phyloP scores from a whole-genome alignment of 768 basidiomycete genomes.

The Mycena filopes region DNA sequence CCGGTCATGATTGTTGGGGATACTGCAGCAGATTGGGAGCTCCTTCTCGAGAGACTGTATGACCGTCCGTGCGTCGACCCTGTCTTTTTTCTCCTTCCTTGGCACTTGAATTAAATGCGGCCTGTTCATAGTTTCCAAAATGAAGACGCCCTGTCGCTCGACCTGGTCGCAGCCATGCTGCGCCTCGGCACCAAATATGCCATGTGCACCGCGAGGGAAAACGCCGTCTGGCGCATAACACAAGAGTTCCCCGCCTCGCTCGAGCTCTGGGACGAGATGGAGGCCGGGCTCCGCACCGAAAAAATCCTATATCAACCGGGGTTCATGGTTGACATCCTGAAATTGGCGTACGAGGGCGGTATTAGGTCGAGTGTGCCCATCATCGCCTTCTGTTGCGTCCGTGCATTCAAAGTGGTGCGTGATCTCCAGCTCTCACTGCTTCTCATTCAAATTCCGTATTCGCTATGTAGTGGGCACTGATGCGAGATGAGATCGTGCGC shows the following conservation, averaged over 20 bases:
- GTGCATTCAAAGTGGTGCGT: not conserved
- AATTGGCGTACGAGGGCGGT: constrained; percentile 5
- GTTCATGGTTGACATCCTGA: not conserved
- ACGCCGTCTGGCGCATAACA: constrained; percentile 13
- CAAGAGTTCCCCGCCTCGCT: constrained; percentile 3
- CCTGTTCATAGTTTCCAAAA: not conserved
- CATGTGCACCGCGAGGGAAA: not conserved
- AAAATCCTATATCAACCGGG: not conserved
- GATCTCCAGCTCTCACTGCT: not conserved
- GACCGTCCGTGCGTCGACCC: not conserved
- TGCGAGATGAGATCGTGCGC: not conserved
- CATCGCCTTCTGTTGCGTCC: not conserved
- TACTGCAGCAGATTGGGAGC: constrained; percentile 19
- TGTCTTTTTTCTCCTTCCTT: not conserved
- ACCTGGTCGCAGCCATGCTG: constrained; percentile 9
- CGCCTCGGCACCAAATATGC: constrained; percentile 24
- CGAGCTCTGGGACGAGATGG: no score
- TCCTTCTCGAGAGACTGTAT: constrained; percentile 12
- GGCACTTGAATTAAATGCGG: no score
- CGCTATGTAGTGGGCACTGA: not conserved
- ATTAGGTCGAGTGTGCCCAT: constrained; percentile 9
- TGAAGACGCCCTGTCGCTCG: not conserved
- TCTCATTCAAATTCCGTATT: constrained; percentile 2
- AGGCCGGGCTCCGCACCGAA: not conserved
- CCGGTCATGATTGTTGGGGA: constrained; percentile 7